These are phyloP conservation scores for Liriodendron chinense DNA, from an alignment of 164 flowering plant species.

Conservation along the genomic window DNA sequence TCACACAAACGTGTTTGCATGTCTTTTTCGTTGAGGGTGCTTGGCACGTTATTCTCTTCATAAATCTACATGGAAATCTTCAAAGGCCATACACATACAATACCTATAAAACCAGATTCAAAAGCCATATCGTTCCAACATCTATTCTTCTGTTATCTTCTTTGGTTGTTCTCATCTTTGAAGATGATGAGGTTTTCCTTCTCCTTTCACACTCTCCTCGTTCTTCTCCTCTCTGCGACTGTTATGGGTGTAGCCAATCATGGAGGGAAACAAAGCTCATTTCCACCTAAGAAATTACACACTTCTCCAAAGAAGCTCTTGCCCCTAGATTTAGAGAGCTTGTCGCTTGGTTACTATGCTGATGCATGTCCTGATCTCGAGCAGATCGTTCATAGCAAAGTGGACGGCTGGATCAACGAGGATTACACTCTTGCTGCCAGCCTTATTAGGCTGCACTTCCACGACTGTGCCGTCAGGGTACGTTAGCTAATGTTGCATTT, in stretches of 20 bases:
- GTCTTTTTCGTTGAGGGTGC: slow-evolving; percentile 6
- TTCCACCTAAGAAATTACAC: not conserved
- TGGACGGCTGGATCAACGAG: slow-evolving; percentile 35
- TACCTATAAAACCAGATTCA: too few species aligned
- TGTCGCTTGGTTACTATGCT: slow-evolving; percentile 34
- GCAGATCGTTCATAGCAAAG: slow-evolving; percentile 41
- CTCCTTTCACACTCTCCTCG: slow-evolving; percentile 3
- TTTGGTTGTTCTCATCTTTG: not conserved
- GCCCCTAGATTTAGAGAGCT: not conserved
- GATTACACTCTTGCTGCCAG: slow-evolving; percentile 56
- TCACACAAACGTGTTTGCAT: too few species aligned
- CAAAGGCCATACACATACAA: not conserved
- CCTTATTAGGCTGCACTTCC: slow-evolving; percentile 73
- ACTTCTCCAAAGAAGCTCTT: not conserved
- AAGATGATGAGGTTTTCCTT: slow-evolving; percentile 3
- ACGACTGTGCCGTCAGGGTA: slow-evolving; percentile 69
- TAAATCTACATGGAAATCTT: not conserved
- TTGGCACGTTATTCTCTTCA: slow-evolving; percentile 14
- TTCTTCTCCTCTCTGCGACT: not conserved
- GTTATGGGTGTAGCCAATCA: not conserved
- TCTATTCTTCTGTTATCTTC: not conserved
- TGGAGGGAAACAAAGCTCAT: too few species aligned
- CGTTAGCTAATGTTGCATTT: not conserved
- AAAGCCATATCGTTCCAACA: not conserved
- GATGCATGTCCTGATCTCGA: slow-evolving; percentile 52